A percentile compares a stretch with the other conserved stretches of the same genome.
phyloP scores from a whole-genome alignment of 768 basidiomycete species.

The Hemileccinum rubropunctum region DNA sequence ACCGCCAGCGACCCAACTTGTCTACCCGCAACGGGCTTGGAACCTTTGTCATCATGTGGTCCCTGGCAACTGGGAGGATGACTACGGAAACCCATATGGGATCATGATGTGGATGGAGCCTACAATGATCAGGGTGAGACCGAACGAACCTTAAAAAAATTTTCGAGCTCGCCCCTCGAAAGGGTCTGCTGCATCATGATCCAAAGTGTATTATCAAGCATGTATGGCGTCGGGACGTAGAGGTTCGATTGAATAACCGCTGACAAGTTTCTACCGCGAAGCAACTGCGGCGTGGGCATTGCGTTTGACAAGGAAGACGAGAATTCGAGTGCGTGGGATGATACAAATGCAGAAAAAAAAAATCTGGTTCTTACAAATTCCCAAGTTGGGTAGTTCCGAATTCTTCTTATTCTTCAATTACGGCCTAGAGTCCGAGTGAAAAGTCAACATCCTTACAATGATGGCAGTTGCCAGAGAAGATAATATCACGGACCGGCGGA shows the following conservation, averaged over 20 bases:
- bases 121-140: not conserved
- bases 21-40: not conserved
- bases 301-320: not conserved
- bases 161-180: not conserved
- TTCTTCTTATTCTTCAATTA: not conserved
- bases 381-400: not conserved
- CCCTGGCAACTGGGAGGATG: slow-evolving; percentile 16
- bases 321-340: slow-evolving; percentile 3
- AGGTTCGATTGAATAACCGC: not conserved
- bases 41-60: slow-evolving; percentile 6
- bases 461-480: not conserved
- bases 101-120: not conserved
- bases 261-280: slow-evolving; percentile 18
- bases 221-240: not conserved
- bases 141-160: not conserved
- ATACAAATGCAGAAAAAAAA: not conserved
- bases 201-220: too few relatives aligned
- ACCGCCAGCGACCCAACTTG: slow-evolving; percentile 1
- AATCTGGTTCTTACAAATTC: not conserved
- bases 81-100: not conserved
- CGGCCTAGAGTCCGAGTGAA: not conserved
- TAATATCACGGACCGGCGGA: not conserved
- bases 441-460: slow-evolving; percentile 6
- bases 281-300: slow-evolving; percentile 6
- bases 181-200: not conserved